Evolutionary conservation across 2,329 filamentous ascomycete genomes (phyloP), one percentile per base, ranked within the genome.

Genomic region (Golovinomyces cichoracearum): DNA sequence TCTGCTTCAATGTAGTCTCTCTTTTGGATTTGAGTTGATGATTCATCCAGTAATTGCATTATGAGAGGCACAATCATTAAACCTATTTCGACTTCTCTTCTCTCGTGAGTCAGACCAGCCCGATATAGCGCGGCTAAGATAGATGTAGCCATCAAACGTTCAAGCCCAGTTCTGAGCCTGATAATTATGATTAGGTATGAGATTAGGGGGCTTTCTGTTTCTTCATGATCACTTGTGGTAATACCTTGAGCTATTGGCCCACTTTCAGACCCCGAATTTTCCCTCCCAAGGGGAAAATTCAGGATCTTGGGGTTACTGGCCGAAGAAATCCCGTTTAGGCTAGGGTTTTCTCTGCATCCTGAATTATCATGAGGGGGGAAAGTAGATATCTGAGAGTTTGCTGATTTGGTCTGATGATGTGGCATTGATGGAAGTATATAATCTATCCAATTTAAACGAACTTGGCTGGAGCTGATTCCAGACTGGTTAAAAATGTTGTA

Each of bases 131-230:
- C 73, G 0, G 80, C 74, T 38, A 85, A 66, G 7, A 88, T 66
- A 26, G 74, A 74, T 7, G 77, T 73, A 27, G 81, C 80, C 67
- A 78, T 75, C 45, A 85, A 63, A 19, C 78, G 69, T 49, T 76
- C 71, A 52, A 73, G 65, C 25, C 73, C 73, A 44, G 63, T 62
- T 22, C 71, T 68, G 13, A 71, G 68, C 53, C 80, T 70, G 42
- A 75, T 68, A 41, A 80, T 61, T 46, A 72, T 67, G 41, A 88
- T 71, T 17, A 90, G 69, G 76, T 80, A 86, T 1, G 80, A 74
- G 35, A 86, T 68, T 19, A 86, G 63, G 2, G 78, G 73, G 51
- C 73, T 82, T 60, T 88, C 83, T 2, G 73, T 64, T 9, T 80
- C 74, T 46, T 79, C 74, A 0, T 60, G 52, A 5, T 67, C 62